A percentile compares a stretch with the other conserved stretches of the same genome.
Evolutionary conservation across 805 yeast genomes (phyloP).

Genomic region (Wickerhamiella siamensis): DNA sequence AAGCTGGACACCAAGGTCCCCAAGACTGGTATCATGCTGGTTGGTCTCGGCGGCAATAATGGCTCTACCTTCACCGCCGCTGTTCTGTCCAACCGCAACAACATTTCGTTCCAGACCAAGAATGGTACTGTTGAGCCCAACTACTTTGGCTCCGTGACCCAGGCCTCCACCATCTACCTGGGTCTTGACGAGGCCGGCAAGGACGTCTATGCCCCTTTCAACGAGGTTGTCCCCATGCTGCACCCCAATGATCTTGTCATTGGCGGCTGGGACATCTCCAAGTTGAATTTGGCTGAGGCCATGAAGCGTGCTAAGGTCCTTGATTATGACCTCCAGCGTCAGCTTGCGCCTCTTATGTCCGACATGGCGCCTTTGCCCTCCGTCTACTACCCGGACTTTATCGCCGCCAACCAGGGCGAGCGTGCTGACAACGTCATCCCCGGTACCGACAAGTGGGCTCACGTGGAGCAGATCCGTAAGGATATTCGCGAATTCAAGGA

Average conservation of each 20-base stretch:
- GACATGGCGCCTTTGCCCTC: conserved; percentile 62
- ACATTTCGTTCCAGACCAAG: conserved; percentile 66
- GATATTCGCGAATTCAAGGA: conserved; percentile 71
- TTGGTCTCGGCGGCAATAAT: conserved; percentile 93
- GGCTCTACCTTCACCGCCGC: conserved; percentile 87
- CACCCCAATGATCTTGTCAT: conserved; percentile 81
- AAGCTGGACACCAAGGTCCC: conserved; percentile 71
- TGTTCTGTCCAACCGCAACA: conserved; percentile 68
- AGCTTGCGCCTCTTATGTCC: conserved; percentile 51
- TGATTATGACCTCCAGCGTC: conserved; percentile 68
- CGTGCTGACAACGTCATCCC: conserved; percentile 82
- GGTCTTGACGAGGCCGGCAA: conserved; percentile 73
- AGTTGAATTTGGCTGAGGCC: conserved; percentile 55
- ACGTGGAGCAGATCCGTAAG: conserved; percentile 70
- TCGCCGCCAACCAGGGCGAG: conserved; percentile 84
- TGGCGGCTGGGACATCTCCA: conserved; percentile 90
- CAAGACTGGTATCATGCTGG: conserved; percentile 76
- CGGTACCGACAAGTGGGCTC: conserved; percentile 67
- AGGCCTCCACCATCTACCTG: conserved; percentile 74
- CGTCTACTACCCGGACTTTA: conserved; percentile 88
- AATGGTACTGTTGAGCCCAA: conserved; percentile 64
- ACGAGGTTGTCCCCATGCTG: conserved; percentile 73
- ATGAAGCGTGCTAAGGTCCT: conserved; percentile 77
- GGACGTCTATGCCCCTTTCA: conserved; percentile 88
- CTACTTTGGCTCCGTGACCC: conserved; percentile 91